Evolutionary conservation across 108 stramenopile genomes (phyloP).

Genomic region (Discostella pseudostelligera): DNA sequence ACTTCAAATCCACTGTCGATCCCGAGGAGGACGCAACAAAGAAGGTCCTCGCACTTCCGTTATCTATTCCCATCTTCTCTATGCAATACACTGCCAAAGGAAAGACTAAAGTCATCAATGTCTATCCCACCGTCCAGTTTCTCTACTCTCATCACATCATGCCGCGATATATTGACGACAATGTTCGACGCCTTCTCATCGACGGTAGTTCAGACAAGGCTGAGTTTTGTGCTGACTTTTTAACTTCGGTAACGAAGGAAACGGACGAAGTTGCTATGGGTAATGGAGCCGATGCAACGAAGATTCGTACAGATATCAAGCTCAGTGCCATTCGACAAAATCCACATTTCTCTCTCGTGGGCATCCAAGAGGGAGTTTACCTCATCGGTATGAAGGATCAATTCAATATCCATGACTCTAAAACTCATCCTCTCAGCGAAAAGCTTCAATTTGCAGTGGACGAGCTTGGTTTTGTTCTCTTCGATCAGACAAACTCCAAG

Average conservation of each 20-base stretch:
- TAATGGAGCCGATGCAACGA: constrained; percentile 5
- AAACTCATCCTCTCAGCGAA: constrained; percentile 28
- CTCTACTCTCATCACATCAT: constrained; percentile 54
- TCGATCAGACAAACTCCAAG: constrained; percentile 43
- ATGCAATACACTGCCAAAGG: constrained; percentile 37
- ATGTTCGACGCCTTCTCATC: constrained; percentile 24
- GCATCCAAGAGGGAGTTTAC: constrained; percentile 48
- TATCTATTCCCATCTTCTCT: constrained; percentile 47
- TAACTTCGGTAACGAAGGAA: constrained; percentile 20
- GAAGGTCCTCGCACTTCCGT: constrained; percentile 26
- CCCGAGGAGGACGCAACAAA: constrained; percentile 26
- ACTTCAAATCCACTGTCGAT: constrained; percentile 25
- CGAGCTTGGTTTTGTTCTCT: constrained; percentile 52
- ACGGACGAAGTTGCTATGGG: neutral
- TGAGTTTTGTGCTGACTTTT: constrained; percentile 30
- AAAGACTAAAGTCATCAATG: constrained; percentile 30
- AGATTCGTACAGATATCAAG: constrained; percentile 30
- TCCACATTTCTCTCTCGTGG: constrained; percentile 48
- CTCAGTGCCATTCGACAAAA: constrained; percentile 45
- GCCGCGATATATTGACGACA: constrained; percentile 43
- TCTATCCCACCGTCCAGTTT: constrained; percentile 57
- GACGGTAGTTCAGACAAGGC: neutral
- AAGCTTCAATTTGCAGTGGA: constrained; percentile 44
- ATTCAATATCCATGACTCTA: constrained; percentile 44
- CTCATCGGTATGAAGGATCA: constrained; percentile 63